These are phyloP conservation scores for Diddensiella caesifluorescens DNA, from an alignment of 805 yeast genomes.

Conservation along the genomic window DNA sequence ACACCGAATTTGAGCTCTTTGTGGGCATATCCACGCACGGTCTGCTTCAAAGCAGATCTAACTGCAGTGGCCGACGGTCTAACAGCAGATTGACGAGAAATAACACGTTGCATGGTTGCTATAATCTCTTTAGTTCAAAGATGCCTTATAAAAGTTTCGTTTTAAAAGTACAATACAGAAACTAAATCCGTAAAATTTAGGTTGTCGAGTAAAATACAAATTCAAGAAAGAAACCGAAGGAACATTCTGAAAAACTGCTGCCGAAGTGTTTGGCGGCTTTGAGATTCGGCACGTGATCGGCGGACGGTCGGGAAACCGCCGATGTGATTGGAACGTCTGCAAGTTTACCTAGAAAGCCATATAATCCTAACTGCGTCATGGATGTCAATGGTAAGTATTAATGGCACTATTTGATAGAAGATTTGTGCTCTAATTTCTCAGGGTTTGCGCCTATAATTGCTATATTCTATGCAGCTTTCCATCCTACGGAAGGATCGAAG, in stretches of 20 bases:
- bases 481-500: conserved; percentile 93
- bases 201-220: background rate
- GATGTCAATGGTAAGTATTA: conserved; percentile 7
- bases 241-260: background rate
- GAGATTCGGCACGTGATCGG: too few species aligned
- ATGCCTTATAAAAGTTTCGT: background rate
- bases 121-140: background rate
- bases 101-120: conserved; percentile 22
- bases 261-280: too few species aligned
- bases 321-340: background rate
- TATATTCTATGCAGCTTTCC: conserved; percentile 84
- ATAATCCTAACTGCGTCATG: background rate
- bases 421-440: background rate
- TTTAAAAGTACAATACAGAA: background rate
- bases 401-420: background rate
- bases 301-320: too few species aligned
- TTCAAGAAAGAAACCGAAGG: background rate
- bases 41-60: conserved; percentile 16
- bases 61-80: conserved; percentile 11
- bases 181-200: background rate
- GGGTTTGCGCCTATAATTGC: conserved; percentile 64
- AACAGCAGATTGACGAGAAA: conserved; percentile 19
- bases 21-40: conserved; percentile 45
- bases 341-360: background rate
- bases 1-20: conserved; percentile 96